A percentile compares a stretch with the other conserved stretches of the same genome.
These are phyloP conservation scores for Diaporthe citriasiana DNA, from an alignment of 2,329 filamentous ascomycete genomes.

Conservation along the genomic window DNA sequence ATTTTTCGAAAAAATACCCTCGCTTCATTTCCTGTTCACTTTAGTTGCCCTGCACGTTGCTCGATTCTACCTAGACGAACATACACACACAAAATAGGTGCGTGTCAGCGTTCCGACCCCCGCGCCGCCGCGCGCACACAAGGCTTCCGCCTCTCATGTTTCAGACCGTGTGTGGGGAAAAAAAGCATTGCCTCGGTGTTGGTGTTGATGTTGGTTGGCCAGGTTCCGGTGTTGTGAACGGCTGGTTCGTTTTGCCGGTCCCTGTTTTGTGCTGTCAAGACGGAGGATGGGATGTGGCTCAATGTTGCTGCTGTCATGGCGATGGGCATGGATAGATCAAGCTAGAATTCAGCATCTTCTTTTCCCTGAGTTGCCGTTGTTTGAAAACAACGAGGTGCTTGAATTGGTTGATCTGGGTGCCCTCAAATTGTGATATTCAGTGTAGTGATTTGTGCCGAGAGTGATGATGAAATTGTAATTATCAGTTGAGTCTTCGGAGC, in stretches of 20 bases:
- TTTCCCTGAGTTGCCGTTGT: neutral
- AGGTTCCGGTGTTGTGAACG: neutral
- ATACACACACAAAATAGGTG: neutral
- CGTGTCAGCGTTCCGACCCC: too few species aligned
- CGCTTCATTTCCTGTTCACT: constrained; percentile 7
- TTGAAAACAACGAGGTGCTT: neutral
- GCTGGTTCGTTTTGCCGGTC: constrained; percentile 9
- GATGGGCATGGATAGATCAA: constrained; percentile 3
- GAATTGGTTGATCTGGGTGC: too few species aligned
- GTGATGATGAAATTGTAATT: neutral
- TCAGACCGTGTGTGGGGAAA: neutral
- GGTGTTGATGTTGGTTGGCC: constrained; percentile 19
- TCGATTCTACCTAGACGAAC: constrained; percentile 7
- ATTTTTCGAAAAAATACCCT: constrained; percentile 17
- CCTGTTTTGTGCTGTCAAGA: neutral
- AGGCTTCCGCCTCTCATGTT: too few species aligned
- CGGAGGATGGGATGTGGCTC: neutral
- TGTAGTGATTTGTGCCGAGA: too few species aligned
- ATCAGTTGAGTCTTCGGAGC: too few species aligned
- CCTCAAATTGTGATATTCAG: neutral
- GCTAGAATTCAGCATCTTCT: constrained; percentile 15
- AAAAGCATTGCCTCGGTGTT: constrained; percentile 30
- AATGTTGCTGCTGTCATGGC: neutral
- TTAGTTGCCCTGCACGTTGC: constrained; percentile 2
- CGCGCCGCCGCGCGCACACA: neutral